These are phyloP conservation scores for Suillus variegatus DNA, from an alignment of 768 basidiomycete species.

Conservation along the genomic window DNA sequence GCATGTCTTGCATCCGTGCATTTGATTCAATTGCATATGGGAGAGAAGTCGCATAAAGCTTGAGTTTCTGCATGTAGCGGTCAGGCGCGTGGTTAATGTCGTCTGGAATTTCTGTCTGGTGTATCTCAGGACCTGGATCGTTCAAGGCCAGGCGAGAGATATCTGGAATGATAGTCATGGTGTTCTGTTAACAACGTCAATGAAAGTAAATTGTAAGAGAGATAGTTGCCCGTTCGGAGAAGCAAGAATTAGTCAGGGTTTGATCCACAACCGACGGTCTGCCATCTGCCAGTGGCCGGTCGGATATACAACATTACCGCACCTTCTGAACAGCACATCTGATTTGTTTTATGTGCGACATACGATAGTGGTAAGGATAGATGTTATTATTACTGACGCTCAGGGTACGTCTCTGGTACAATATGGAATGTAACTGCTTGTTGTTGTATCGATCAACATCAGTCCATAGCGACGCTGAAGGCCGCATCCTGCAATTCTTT, in stretches of 20 bases:
- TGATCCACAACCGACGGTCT: neutral
- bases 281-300: neutral
- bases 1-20: conserved; percentile 71
- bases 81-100: conserved; percentile 38
- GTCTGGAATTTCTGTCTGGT: conserved; percentile 27
- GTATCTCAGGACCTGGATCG: conserved; percentile 29
- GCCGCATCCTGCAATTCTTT: conserved; percentile 74
- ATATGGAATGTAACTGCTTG: neutral
- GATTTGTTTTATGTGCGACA: neutral
- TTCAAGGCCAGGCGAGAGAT: conserved; percentile 46
- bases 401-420: neutral
- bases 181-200: conserved; percentile 1
- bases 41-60: conserved; percentile 60
- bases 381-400: neutral
- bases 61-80: conserved; percentile 57
- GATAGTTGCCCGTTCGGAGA: neutral
- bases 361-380: neutral
- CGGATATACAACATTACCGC: neutral
- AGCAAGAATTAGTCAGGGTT: conserved; percentile 8
- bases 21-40: conserved; percentile 80
- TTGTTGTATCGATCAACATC: conserved; percentile 1
- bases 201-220: conserved; percentile 4
- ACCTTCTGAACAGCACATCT: neutral
- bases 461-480: conserved; percentile 33
- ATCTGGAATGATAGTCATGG: conserved; percentile 45